Base-by-base conservation (phyloP, 129 eudicot genomes). In the Sambucus nigra region DNA sequence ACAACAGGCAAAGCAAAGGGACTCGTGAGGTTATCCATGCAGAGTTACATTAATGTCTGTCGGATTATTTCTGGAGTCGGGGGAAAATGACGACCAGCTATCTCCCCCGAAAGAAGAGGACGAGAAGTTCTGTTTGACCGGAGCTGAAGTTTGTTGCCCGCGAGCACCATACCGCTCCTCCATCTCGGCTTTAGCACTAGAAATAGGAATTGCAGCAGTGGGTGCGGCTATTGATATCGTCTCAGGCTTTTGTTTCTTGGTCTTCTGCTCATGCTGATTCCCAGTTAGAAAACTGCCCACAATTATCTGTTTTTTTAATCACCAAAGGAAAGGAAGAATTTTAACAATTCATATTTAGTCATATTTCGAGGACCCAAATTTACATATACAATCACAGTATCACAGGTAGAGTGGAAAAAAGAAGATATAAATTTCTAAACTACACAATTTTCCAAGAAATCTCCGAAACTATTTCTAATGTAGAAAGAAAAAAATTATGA, bases 211-310 rank as follows among this genome's bases (percentile, higher is more conserved):
- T 24, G 77, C 57, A 0, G 79, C 40, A 14, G 64, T 42, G 4
- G 78, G 63, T 14, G 82, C 38, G 45, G 71, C 62, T 32, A 69
- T 58, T 3, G 64, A 52, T 22, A 69, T 64, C 4, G 62, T 38
- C 25, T 84, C 85, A 0, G 70, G 17, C 42, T 78, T 78, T 5
- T 47, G 73, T 25, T 78, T 88, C 80, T 80, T 84, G 23, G 87
- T 59, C 56, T 81, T 85, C 51, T 81, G 83, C 58, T 84, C 92
- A 13, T 67, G 85, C 59, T 84, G 92, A 69, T 71, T 88, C 19
- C 92, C 88, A 0, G 83, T 63, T 44, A 89, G 61, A 55, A 89
- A 89, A 59, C 93, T 81, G 53, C 86, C 93, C 4, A 89, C 84
- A 44, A 84, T 88, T 39, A 89, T 79, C 97, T 89, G 74, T 50